Evolutionary conservation across 495 filamentous ascomycete genomes (phyloP), one percentile per base, ranked within the genome.

Genomic region (Parmelia sp.): DNA sequence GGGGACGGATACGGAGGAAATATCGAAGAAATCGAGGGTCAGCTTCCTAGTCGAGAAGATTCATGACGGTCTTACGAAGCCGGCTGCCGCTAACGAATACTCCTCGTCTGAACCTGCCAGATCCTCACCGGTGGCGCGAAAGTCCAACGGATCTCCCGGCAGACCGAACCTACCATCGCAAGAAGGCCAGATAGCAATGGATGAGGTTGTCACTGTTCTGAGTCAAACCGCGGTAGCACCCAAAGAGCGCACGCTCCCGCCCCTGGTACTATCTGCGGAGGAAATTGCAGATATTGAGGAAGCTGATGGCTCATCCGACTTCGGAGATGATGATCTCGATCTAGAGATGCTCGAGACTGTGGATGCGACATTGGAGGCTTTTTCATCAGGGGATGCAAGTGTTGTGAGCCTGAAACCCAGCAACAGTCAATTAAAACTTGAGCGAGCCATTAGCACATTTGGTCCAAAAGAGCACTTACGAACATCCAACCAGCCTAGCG

Each of bases 11-110:
- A 64, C 75, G 74, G 56, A 75, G 23, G 70, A 70, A 57, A 80
- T 76, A 51, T 76, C 81, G 9, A 87, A 83, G 70, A 73, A 81
- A 40, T 82, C 84, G 10, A 83, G 83, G 57, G 80, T 89, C 42
- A 88, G 80, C 60, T 74, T 78, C 23, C 77, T 91, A 33, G 73
- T 92, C 27, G 85, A 90, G 66, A 82, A 81, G 65, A 84, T 92
- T 61, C 85, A 90, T 58, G 83, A 85, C 42, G 84, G 83, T 58
- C 70, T 86, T 63, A 75, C 78, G 55, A 80, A 77, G 64, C 65
- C 74, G 58, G 65, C 51, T 23, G 62, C 51, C 62, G 69, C 15
- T 25, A 66, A 71, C n/a, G 69, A 57, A 12, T 44, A 47, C 27
- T 65, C 66, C 17, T 68, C 62, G 14, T 70, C 53, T 68, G 71